Conservation (phyloP, 176 grass and related monocot species). For the Phyllostachys edulis region DNA sequence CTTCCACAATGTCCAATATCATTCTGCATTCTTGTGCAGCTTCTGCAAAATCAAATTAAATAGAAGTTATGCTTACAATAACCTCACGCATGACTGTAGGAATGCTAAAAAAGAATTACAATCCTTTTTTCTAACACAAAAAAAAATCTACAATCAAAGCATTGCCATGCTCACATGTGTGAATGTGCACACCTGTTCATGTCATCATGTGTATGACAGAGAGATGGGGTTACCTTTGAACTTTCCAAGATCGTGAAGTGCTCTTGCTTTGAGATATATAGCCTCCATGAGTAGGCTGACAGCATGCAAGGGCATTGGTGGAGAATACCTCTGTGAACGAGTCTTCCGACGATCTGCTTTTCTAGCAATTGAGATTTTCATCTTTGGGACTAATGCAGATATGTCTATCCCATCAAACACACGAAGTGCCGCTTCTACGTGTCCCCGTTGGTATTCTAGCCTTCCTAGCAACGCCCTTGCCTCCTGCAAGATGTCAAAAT, state of each 20-base stretch:
- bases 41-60: slow-evolving; percentile 62
- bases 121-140: slow-evolving; percentile 9
- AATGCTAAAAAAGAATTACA: slow-evolving; percentile 15
- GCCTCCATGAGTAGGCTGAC: slow-evolving; percentile 85
- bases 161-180: neutral
- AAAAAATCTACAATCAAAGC: neutral
- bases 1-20: slow-evolving; percentile 81
- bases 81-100: neutral
- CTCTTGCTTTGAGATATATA: slow-evolving; percentile 85
- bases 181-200: slow-evolving; percentile 13
- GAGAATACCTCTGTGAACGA: slow-evolving; percentile 52
- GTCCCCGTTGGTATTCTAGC: slow-evolving; percentile 87
- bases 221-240: slow-evolving; percentile 66
- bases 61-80: slow-evolving; percentile 26
- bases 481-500: slow-evolving; percentile 64
- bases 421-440: slow-evolving; percentile 81
- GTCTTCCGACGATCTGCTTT: slow-evolving; percentile 58
- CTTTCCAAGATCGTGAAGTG: slow-evolving; percentile 88
- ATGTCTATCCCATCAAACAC: slow-evolving; percentile 92
- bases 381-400: slow-evolving; percentile 70
- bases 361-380: slow-evolving; percentile 73
- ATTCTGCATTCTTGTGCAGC: slow-evolving; percentile 82
- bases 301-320: slow-evolving; percentile 79
- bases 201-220: neutral
- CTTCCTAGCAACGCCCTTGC: slow-evolving; percentile 95